These are phyloP conservation scores for Nakataea oryzae DNA, from an alignment of 2,329 filamentous ascomycete species.

Conservation along the genomic window DNA sequence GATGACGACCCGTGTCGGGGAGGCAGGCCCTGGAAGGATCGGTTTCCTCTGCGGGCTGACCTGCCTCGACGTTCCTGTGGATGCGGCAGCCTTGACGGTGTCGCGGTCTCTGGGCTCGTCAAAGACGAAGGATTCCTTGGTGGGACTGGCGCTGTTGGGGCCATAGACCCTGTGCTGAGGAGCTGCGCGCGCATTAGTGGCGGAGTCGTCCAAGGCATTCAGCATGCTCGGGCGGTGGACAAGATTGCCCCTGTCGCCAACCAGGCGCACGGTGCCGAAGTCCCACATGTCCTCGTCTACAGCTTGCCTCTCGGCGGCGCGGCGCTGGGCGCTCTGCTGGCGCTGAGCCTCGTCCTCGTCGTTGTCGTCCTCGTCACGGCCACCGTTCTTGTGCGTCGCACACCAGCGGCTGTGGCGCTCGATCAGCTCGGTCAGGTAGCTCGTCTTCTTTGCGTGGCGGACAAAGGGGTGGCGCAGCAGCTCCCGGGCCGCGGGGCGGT, in stretches of 20 bases:
- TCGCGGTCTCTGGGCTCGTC: conserved; percentile 29
- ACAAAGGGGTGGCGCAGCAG: conserved; percentile 86
- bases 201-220: conserved; percentile 68
- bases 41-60: conserved; percentile 50
- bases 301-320: conserved; percentile 41
- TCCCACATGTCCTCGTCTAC: conserved; percentile 89
- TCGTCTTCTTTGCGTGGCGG: conserved; percentile 83
- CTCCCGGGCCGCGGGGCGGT: conserved; percentile 78
- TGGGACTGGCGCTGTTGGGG: conserved; percentile 35
- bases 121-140: conserved; percentile 29
- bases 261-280: conserved; percentile 86
- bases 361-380: conserved; percentile 55
- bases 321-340: conserved; percentile 14
- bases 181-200: conserved; percentile 62
- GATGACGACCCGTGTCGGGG: neutral
- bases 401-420: conserved; percentile 84
- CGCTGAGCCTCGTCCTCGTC: conserved; percentile 36
- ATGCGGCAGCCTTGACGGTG: conserved; percentile 42
- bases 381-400: conserved; percentile 56
- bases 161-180: neutral
- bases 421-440: conserved; percentile 92
- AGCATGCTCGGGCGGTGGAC: conserved; percentile 43
- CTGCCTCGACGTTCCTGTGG: conserved; percentile 41
- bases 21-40: conserved; percentile 18
- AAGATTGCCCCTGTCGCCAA: conserved; percentile 52